Percentiles rank a stretch among this genome's conserved stretches.
These are phyloP conservation scores for Catunica adiposa DNA, from an alignment of 2,329 filamentous ascomycete species.

Conservation along the genomic window DNA sequence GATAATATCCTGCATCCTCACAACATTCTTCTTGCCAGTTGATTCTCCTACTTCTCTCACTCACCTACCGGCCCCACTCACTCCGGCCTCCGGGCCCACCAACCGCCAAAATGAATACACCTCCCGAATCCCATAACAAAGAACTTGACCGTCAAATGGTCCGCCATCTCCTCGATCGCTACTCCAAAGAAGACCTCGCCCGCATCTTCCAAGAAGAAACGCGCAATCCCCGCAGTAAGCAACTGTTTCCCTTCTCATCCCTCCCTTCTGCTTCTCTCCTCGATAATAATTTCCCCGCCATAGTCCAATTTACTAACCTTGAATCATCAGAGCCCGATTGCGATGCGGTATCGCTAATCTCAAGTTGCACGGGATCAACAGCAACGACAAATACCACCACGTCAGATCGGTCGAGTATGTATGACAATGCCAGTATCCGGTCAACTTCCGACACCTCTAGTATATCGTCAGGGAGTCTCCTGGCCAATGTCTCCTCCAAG, in stretches of 20 bases:
- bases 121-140: too few relatives aligned
- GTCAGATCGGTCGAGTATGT: slow-evolving; percentile 23
- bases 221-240: slow-evolving; percentile 1
- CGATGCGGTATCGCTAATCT: slow-evolving; percentile 21
- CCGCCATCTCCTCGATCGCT: slow-evolving; percentile 17
- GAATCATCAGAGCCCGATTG: neutral
- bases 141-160: slow-evolving; percentile 17
- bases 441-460: slow-evolving; percentile 26
- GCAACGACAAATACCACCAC: slow-evolving; percentile 17
- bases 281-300: neutral
- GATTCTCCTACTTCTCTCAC: too few relatives aligned
- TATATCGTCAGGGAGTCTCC: slow-evolving; percentile 23
- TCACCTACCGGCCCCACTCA: too few relatives aligned
- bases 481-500: slow-evolving; percentile 26
- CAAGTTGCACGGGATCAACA: slow-evolving; percentile 20
- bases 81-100: too few relatives aligned
- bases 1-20: too few relatives aligned
- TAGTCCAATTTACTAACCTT: neutral
- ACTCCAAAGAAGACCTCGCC: slow-evolving; percentile 15
- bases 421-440: slow-evolving; percentile 23
- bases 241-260: neutral
- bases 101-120: too few relatives aligned
- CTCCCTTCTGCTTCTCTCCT: neutral
- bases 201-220: slow-evolving; percentile 16
- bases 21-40: too few relatives aligned